Percentiles rank a stretch among this genome's conserved stretches.
Conservation (phyloP, 192 early-diverging fungal genomes). For the Funneliformis geosporum region DNA sequence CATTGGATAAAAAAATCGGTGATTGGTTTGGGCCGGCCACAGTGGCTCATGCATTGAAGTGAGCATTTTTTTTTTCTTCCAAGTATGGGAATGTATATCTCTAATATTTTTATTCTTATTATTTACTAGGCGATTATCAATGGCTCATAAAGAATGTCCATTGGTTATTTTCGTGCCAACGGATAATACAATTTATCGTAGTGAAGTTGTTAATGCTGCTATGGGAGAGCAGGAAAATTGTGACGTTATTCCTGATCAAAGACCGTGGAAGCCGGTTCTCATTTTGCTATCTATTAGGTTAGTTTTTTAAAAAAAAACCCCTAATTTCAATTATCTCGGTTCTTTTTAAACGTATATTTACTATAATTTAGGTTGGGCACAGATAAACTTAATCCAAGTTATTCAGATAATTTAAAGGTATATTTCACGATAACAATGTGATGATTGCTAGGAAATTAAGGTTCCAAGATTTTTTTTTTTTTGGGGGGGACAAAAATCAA, state of each 20-base stretch:
- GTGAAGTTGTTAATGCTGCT: slow-evolving; percentile 29
- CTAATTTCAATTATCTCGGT: background rate
- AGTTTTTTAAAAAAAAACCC: slow-evolving; percentile 29
- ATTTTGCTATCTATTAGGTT: slow-evolving; percentile 41
- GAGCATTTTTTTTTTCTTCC: slow-evolving; percentile 6
- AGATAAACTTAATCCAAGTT: slow-evolving; percentile 25
- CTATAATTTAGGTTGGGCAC: slow-evolving; percentile 14
- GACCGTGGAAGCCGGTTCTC: slow-evolving; percentile 43
- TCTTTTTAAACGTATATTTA: background rate
- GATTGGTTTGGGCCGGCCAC: slow-evolving; percentile 51
- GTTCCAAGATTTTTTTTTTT: too few relatives aligned
- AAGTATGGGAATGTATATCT: background rate
- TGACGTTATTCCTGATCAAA: background rate
- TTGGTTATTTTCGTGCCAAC: slow-evolving; percentile 35
- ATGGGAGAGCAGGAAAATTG: slow-evolving; percentile 12
- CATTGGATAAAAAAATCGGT: slow-evolving; percentile 45
- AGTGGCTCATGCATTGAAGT: slow-evolving; percentile 44
- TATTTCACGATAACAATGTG: background rate
- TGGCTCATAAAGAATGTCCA: slow-evolving; percentile 40
- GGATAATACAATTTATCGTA: slow-evolving; percentile 33
- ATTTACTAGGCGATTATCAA: slow-evolving; percentile 35
- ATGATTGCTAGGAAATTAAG: too few relatives aligned
- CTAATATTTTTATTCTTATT: background rate
- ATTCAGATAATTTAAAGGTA: slow-evolving; percentile 30
- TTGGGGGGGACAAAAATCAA: too few relatives aligned